These are phyloP conservation scores for Teratosphaeria viscida DNA, from an alignment of 2,329 filamentous ascomycete genomes.

Conservation along the genomic window DNA sequence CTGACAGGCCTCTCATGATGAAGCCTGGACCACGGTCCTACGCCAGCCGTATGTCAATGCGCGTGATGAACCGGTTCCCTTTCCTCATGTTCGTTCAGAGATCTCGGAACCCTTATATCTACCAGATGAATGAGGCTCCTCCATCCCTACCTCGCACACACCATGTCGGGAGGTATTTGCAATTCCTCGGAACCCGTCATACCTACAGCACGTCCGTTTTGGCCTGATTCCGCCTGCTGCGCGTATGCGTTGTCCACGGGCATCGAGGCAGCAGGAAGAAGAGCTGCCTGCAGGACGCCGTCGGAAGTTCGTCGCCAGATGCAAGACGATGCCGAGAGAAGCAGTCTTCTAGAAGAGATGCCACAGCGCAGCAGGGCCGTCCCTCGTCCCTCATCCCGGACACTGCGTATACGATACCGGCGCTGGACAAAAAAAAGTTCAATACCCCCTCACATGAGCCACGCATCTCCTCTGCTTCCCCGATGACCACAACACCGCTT, in stretches of 20 bases:
- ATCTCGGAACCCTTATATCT: too few relatives aligned
- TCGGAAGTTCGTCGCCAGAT: slow-evolving; percentile 8
- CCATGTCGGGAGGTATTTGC: not conserved
- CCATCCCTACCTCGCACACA: not conserved
- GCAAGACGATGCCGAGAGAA: slow-evolving; percentile 9
- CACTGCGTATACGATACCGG: not conserved
- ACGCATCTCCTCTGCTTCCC: not conserved
- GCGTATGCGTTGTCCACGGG: slow-evolving; percentile 12
- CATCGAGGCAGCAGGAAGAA: slow-evolving; percentile 3
- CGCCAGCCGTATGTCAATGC: not conserved
- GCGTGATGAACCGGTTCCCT: not conserved
- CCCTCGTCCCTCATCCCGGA: not conserved
- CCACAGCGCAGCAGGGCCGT: not conserved
- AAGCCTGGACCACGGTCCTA: not conserved
- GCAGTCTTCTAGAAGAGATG: slow-evolving; percentile 6
- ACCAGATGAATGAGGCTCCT: too few relatives aligned
- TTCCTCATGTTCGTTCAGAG: not conserved
- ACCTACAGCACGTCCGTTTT: slow-evolving; percentile 11
- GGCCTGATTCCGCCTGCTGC: slow-evolving; percentile 9
- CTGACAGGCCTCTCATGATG: not conserved
- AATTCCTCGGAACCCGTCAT: slow-evolving; percentile 2
- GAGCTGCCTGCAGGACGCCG: slow-evolving; percentile 14
- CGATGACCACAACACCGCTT: not conserved
- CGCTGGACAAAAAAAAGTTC: not conserved
- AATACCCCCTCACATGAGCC: not conserved